phyloP scores from a whole-genome alignment of 192 early-diverging fungal species.

The Backusella australiensis region DNA sequence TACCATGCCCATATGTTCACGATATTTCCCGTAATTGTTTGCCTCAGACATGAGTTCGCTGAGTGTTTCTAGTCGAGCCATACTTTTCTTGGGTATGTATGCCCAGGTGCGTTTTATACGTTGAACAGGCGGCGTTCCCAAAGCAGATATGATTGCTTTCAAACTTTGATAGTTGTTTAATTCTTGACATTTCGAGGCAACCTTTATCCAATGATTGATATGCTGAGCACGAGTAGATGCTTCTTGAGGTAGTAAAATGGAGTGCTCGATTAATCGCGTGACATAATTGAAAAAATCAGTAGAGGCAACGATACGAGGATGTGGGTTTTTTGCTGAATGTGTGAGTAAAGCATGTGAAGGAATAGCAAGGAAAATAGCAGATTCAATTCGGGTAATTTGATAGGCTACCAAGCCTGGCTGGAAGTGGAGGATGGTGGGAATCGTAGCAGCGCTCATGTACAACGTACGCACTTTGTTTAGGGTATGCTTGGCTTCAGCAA shows the following conservation, averaged over 20 bases:
- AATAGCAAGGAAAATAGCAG: constrained; percentile 64
- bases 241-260: constrained; percentile 60
- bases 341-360: constrained; percentile 53
- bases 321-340: constrained; percentile 61
- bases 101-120: constrained; percentile 72
- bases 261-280: constrained; percentile 67
- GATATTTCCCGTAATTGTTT: constrained; percentile 66
- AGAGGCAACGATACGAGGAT: constrained; percentile 56
- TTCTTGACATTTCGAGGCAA: constrained; percentile 53
- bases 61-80: constrained; percentile 52
- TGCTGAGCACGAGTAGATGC: constrained; percentile 54
- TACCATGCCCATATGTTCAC: constrained; percentile 49
- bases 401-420: constrained; percentile 62
- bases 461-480: constrained; percentile 51
- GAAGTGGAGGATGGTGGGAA: constrained; percentile 55
- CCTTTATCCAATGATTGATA: constrained; percentile 69
- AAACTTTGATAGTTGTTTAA: constrained; percentile 70
- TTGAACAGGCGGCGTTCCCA: constrained; percentile 67
- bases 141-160: constrained; percentile 65
- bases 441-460: constrained; percentile 47
- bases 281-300: constrained; percentile 84
- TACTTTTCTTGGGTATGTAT: constrained; percentile 62
- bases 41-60: constrained; percentile 62
- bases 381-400: constrained; percentile 69
- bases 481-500: constrained; percentile 36